Conservation (phyloP, 306 rosid genomes). For the Psophocarpus tetragonolobus region DNA sequence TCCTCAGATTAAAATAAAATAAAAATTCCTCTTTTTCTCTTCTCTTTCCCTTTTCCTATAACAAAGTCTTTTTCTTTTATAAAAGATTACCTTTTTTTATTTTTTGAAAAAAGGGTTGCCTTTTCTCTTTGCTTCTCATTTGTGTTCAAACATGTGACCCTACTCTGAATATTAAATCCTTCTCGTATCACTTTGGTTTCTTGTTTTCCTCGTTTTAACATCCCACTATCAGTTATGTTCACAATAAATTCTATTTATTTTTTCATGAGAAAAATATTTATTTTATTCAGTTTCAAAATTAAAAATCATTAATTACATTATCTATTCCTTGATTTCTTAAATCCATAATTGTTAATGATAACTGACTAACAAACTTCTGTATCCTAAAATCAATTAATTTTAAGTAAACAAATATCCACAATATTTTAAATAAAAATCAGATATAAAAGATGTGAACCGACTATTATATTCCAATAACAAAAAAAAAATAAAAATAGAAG, state of each 20-base stretch:
- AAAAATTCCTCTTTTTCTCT: conserved; percentile 10
- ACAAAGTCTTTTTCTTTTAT: conserved; percentile 25
- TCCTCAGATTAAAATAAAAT: neutral
- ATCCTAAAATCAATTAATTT: neutral
- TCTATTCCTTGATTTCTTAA: neutral
- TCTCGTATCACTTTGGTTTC: conserved; percentile 1
- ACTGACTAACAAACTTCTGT: neutral
- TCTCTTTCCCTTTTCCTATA: neutral
- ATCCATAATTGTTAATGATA: neutral
- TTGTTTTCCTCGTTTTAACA: neutral
- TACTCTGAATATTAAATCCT: conserved; percentile 21
- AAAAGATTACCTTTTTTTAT: conserved; percentile 31
- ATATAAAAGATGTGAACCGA: no score
- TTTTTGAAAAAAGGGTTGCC: conserved; percentile 8
- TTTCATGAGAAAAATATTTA: accelerated
- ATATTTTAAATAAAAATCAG: no score
- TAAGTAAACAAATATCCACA: no score
- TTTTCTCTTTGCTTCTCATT: conserved; percentile 8
- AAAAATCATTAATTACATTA: neutral
- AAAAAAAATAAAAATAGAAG: neutral
- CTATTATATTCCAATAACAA: neutral
- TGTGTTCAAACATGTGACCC: conserved; percentile 37
- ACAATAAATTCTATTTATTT: neutral
- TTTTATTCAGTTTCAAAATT: neutral
- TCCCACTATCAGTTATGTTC: neutral